Base-by-base conservation (phyloP, 169 alveolate species). In the Eimeria brunetti region DNA sequence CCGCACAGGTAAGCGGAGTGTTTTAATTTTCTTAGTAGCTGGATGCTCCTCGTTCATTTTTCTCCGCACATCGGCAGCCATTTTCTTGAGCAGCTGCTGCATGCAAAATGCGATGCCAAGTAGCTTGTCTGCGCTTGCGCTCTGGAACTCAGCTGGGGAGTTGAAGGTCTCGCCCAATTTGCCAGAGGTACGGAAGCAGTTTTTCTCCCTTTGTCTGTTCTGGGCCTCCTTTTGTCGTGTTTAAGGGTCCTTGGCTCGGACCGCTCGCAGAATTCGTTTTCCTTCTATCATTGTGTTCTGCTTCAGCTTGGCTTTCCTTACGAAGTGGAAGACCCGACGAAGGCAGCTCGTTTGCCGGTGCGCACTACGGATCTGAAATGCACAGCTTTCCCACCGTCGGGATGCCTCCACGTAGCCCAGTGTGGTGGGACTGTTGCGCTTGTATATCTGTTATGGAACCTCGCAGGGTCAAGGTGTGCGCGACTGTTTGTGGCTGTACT, bases 131-230 rank as follows among this genome's bases (percentile, higher is more conserved):
- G 75, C 41, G 16, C 41, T 64, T 24, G 75, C n/a, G 75, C 75
- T 64, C 11, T 60, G 69, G 20, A 6, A 6, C 14, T n/a, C 41
- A 64, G 36, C 41, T 12, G 75, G 41, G 75, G 75, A 64, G 9
- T 27, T 12, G 0, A 1, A 0, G 1, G 75, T 64, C 2, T 0
- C 75, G 44, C 16, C 75, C 75, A 7, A 1, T 8, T 14, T 64
- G 75, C 75, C 75, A 7, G 75, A 64, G 75, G 75, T 64, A 64
- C 75, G 75, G 36, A 64, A n/a, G 44, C 75, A 41, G 75, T 44
- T 1, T n/a, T 6, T 38, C n/a, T 64, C 44, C 75, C 2, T 20
- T 64, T n/a, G 75, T 14, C 41, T n/a, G 0, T n/a, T 1, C 1
- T 36, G 41, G 75, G 8, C 41, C 36, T 64, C 41, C n/a, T 64